Base-by-base conservation (phyloP, 495 filamentous ascomycete species). In the Lentithecium fluviatile region DNA sequence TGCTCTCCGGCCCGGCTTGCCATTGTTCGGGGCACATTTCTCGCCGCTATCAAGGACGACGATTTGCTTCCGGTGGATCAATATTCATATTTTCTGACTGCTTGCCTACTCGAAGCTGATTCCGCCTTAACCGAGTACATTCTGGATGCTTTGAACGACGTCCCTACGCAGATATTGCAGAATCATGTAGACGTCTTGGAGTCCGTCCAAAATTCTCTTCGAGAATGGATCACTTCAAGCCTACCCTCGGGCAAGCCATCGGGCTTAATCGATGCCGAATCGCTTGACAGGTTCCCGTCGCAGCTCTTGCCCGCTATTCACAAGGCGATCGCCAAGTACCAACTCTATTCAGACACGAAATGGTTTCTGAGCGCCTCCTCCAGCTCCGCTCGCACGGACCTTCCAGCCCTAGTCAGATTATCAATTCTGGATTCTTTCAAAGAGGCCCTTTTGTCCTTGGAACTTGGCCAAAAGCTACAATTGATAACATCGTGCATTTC, bases 111-210 rank as follows among this genome's bases (percentile, higher is more conserved):
- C 13, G 24, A 29, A 8, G 23, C 32, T 19, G 26, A 50, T 29
- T n/a, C 24, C n/a, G 13, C 21, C 4, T 23, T 36, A 2, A 7
- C 23, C 1, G 56, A 60, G 1, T 15, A 51, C 19, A 19, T 60
- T 17, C 23, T 65, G 24, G 56, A 60, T 24, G 56, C 62, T 17
- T 56, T 60, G 29, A 65, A 60, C 37, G 56, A 60, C 12, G 25
- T 60, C 15, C 51, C 56, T 7, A 32, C 45, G n/a, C 34, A 24
- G 32, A 15, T 49, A 11, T 17, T 65, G 11, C 32, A 17, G 12
- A n/a, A 36, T 12, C 6, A 46, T 19, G 56, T 6, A 5, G 43
- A 42, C 6, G 10, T 48, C 21, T 24, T 60, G 3, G 23, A 15
- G 2, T n/a, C 15, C 5, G 45, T 20, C 2, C 45, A 37, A 38